Percentiles rank a stretch among this genome's conserved stretches.
Evolutionary conservation across 2,329 filamentous ascomycete genomes (phyloP).

Genomic region (Fusarium pseudocircinatum): DNA sequence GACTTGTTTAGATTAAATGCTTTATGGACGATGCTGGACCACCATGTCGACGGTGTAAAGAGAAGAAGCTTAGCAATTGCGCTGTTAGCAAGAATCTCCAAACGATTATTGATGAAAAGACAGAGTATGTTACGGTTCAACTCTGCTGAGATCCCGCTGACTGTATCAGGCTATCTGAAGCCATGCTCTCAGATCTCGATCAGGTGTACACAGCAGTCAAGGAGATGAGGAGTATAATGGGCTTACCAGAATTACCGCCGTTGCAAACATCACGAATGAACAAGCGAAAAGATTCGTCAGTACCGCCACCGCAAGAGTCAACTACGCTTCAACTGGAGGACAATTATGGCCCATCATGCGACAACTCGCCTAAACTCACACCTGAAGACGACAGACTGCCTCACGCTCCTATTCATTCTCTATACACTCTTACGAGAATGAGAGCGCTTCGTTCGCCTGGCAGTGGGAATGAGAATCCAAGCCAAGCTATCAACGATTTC

Average conservation of each 20-base stretch:
- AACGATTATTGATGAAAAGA: constrained; percentile 53
- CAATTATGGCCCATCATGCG: constrained; percentile 38
- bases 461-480: constrained; percentile 26
- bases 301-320: not conserved
- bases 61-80: constrained; percentile 50
- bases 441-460: constrained; percentile 49
- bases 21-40: constrained; percentile 53
- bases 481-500: constrained; percentile 45
- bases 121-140: constrained; percentile 40
- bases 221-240: constrained; percentile 38
- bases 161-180: constrained; percentile 9
- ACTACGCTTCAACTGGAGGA: constrained; percentile 15
- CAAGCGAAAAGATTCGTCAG: constrained; percentile 19
- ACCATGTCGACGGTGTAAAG: constrained; percentile 50
- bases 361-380: constrained; percentile 42
- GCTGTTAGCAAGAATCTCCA: constrained; percentile 54
- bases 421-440: constrained; percentile 51
- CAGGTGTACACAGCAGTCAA: constrained; percentile 39
- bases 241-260: constrained; percentile 35
- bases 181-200: constrained; percentile 37
- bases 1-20: constrained; percentile 49
- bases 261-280: constrained; percentile 26
- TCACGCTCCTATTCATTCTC: constrained; percentile 51
- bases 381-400: constrained; percentile 49
- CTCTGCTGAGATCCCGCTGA: rapidly evolving